Base-by-base conservation (phyloP, 2,329 filamentous ascomycete species). In the Allantophomopsis cytisporea region DNA sequence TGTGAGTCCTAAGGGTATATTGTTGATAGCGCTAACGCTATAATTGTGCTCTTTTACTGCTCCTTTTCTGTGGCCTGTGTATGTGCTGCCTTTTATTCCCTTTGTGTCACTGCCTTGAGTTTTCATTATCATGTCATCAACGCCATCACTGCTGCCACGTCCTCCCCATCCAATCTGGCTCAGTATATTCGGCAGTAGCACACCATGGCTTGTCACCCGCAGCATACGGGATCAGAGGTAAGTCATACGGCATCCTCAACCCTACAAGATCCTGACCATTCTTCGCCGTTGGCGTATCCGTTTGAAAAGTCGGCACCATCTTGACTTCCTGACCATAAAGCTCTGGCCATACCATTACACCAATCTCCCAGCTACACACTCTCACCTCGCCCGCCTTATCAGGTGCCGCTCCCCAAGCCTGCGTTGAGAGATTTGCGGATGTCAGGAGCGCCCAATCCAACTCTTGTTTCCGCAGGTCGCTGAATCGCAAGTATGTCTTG, bases 361-460 rank as follows among this genome's bases (percentile, higher is more conserved):
- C 87, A 23, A 85, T 71, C 56, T 94, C 87, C 64, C 80, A 94
- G 21, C 83, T 91, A 42, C 80, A 77, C 20, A 94, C 74, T 30
- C 79, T 70, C 21, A 86, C 62, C 49, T 83, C 71, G 1, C 73
- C 74, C 0, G 66, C 62, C 3, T 63, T 10, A 44, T 70, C 74
- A 1, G 55, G 57, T 2, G 71, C 65, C 31, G 81, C 76, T 1
- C 87, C 87, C 88, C 87, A 94, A 0, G 87, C 87, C 58, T 94
- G 86, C 44, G 80, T 89, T 2, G 83, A 91, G 2, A 94, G 57
- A 49, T 94, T 94, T n/a, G 87, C 86, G n/a, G 83, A 91, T 0
- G 85, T 93, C 2, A 93, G 56, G 46, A 94, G 66, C 2, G 83
- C 85, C 88, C 87, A 94, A 52, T 91, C 83, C 31, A 93, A 77